Evolutionary conservation across 148 eudicot genomes (phyloP), one percentile per base, ranked within the genome.

Genomic region (Rhododendron vialii): DNA sequence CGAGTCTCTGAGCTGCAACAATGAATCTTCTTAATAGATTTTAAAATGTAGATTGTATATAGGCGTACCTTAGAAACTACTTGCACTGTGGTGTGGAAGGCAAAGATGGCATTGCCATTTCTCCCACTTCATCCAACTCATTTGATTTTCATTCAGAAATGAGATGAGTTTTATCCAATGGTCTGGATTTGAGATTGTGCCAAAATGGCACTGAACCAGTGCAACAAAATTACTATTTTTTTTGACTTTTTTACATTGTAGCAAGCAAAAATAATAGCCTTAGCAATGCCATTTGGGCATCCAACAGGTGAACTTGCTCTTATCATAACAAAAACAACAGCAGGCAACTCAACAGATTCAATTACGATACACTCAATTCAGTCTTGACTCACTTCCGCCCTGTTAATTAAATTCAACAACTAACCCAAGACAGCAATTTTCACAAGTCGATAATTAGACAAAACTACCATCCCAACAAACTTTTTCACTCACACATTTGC

Each of bases 1-100:
- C 86, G 57, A 91, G 18, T 74, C 86, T 91, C 81, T 80, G 94
- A 55, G 28, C 98, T 96, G 91, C 61, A 84, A 78, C 41, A 87
- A 84, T 74, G 14, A 78, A 65, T 41, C 48, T 24, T 69, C 67
- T 83, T 63, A 85, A 28, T 69, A 76, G 28, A 83, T 11, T 26
- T 51, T 3, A 48, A 48, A 36, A n/a, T 24, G 47, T n/a, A 81
- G 35, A 26, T 10, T 43, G 57, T 22, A 28, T 47, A 55, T 51
- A 43, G 45, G 36, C 76, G 35, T 63, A 55, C 50, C 24, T n/a
- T 13, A 48, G 50, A 83, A 69, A 73, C 63, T 48, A 53, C 14
- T 82, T 53, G 36, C 76, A 69, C 18, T 30, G 20, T 13, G 65
- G 30, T 48, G 59, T 11, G 33, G 38, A 15, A 71, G 4, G 65